A percentile compares a stretch with the other conserved stretches of the same genome.
phyloP scores from a whole-genome alignment of 2,329 filamentous ascomycete genomes.

The Fusarium sp. region DNA sequence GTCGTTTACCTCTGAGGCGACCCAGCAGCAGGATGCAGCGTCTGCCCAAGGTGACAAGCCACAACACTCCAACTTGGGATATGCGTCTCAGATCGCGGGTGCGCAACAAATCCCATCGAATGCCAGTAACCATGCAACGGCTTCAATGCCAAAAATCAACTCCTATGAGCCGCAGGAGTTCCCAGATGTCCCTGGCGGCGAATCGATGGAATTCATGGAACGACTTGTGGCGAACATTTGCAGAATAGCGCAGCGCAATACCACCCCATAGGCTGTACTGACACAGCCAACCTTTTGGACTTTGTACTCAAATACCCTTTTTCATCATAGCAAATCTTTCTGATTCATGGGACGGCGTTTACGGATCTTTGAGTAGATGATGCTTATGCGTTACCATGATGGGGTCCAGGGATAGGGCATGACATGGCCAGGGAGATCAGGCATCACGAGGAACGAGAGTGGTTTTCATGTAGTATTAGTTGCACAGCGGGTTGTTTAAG shows the following conservation, averaged over 20 bases:
- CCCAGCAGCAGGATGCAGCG: neutral
- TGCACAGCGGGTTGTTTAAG: neutral
- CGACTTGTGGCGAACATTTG: conserved; percentile 62
- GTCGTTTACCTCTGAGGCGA: neutral
- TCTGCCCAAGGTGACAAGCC: neutral
- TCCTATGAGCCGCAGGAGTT: conserved; percentile 46
- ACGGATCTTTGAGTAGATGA: conserved; percentile 2
- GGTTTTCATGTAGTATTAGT: conserved; percentile 23
- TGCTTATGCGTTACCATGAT: conserved; percentile 13
- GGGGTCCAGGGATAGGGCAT: conserved; percentile 3
- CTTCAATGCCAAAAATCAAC: neutral
- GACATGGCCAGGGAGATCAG: conserved; percentile 12
- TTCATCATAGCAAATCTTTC: conserved; percentile 5
- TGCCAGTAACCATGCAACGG: neutral
- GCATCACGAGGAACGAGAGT: conserved; percentile 12
- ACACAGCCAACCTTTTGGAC: neutral
- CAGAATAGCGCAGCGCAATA: conserved; percentile 47
- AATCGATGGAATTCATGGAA: conserved; percentile 61
- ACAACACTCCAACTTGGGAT: neutral
- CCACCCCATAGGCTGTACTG: conserved; percentile 3
- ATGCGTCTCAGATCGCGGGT: neutral
- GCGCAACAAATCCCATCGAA: neutral
- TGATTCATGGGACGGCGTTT: conserved; percentile 28
- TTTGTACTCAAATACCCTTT: conserved; percentile 21
- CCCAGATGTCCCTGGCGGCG: conserved; percentile 54